Percentiles rank a stretch among this genome's conserved stretches.
phyloP scores from a whole-genome alignment of 805 yeast genomes.

The Osmozyma mogii region DNA sequence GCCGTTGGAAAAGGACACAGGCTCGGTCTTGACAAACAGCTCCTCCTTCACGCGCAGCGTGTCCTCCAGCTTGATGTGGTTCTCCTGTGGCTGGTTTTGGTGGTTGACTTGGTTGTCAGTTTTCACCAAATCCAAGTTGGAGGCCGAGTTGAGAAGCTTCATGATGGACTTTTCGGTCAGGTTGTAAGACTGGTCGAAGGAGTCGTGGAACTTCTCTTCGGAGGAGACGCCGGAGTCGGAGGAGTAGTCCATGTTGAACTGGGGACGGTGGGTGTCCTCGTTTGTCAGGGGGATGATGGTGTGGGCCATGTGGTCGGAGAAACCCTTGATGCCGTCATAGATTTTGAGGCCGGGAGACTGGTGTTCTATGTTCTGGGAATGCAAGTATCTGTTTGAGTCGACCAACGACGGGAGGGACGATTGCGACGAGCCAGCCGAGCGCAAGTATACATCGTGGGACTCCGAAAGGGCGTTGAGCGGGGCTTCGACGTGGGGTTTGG shows the following conservation, averaged over 20 bases:
- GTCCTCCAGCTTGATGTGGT: background rate
- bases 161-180: slow-evolving; percentile 34
- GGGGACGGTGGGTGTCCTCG: background rate
- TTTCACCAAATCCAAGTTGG: slow-evolving; percentile 2
- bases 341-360: slow-evolving; percentile 23
- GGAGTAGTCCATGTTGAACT: background rate
- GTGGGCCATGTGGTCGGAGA: slow-evolving; percentile 30
- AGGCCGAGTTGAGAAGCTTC: slow-evolving; percentile 25
- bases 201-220: slow-evolving; percentile 2
- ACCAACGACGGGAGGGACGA: slow-evolving; percentile 22
- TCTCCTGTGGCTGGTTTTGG: background rate
- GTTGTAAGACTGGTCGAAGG: slow-evolving; percentile 28
- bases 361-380: slow-evolving; percentile 5
- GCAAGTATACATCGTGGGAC: slow-evolving; percentile 15
- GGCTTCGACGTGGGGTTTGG: slow-evolving; percentile 13
- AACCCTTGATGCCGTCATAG: slow-evolving; percentile 37
- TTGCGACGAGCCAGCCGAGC: slow-evolving; percentile 28
- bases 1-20: too few species aligned
- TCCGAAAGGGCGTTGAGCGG: slow-evolving; percentile 26
- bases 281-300: slow-evolving; percentile 19
- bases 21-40: background rate
- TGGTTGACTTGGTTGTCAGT: background rate
- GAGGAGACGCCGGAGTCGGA: slow-evolving; percentile 1
- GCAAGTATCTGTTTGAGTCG: slow-evolving; percentile 12
- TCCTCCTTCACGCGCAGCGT: background rate